A percentile compares a stretch with the other conserved stretches of the same genome.
Evolutionary conservation across 306 rosid species (phyloP).

Genomic region (Citrullus colocynthis): DNA sequence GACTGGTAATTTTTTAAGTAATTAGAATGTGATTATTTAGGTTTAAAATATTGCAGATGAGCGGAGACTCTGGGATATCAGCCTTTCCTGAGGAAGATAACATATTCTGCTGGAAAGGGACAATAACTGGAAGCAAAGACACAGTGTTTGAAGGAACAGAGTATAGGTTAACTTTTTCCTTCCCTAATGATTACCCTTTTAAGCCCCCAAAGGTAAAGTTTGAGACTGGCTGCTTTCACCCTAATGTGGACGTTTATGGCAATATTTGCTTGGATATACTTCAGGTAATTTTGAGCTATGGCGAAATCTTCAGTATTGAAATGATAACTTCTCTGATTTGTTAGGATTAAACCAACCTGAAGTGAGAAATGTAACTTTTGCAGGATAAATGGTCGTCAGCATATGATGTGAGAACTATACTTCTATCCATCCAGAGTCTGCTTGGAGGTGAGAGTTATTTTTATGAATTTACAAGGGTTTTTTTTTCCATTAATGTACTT

Average conservation of each 20-base stretch:
- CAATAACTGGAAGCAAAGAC: constrained; percentile 84
- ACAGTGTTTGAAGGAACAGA: constrained; percentile 87
- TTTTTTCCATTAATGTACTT: too few relatives aligned
- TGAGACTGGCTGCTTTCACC: constrained; percentile 76
- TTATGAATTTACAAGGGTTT: too few relatives aligned
- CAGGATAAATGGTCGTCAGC: constrained; percentile 90
- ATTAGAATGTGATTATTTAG: neutral
- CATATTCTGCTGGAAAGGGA: constrained; percentile 93
- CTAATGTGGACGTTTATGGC: constrained; percentile 75
- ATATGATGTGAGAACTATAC: constrained; percentile 69
- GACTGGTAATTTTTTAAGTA: neutral
- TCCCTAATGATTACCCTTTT: constrained; percentile 88
- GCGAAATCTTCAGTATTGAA: neutral
- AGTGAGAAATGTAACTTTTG: neutral
- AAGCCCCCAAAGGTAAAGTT: constrained; percentile 92
- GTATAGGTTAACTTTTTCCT: constrained; percentile 61
- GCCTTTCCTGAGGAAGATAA: constrained; percentile 96
- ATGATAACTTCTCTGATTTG: neutral
- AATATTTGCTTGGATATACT: constrained; percentile 96
- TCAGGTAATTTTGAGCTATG: constrained; percentile 38
- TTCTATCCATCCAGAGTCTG: constrained; percentile 68
- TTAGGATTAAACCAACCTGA: neutral
- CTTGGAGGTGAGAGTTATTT: constrained; percentile 52
- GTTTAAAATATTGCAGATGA: constrained; percentile 40
- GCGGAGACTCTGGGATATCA: constrained; percentile 84